Evolutionary conservation across 495 filamentous ascomycete genomes (phyloP), one percentile per base, ranked within the genome.

Genomic region (Chaetomium fimeti): DNA sequence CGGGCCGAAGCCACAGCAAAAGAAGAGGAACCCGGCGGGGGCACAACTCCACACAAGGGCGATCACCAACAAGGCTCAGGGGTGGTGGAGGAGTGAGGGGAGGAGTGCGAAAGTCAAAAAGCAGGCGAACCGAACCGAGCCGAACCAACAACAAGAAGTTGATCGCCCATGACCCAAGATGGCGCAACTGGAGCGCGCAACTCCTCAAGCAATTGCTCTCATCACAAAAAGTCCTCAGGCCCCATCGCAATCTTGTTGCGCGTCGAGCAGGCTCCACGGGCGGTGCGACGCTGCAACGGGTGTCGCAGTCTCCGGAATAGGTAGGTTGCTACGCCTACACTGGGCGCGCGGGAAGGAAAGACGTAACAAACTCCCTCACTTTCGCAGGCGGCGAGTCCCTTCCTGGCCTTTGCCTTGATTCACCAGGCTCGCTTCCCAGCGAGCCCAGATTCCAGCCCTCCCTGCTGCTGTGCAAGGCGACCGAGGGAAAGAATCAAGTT

Each of bases 171-270:
- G 13, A 43, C 18, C 40, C 40, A 43, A 43, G 40, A 49, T 49
- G 47, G 47, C 47, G 47, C 47, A 20, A 43, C 32, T 36, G 6
- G 12, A 36, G 32, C 32, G 12, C 29, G 29, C 29, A 32, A 32
- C 29, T 3, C 29, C 1, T 5, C 32, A 36, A 47, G 43, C 20
- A 22, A 47, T 47, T 18, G 43, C 32, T 36, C n/a, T n/a, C n/a
- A n/a, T 32, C 29, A 32, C 3, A 32, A 2, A 16, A 6, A 16
- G 24, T 15, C 13, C 49, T 2, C 7, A 25, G 49, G 25, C 49
- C 27, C 49, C 49, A 53, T 53, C 22, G 49, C 49, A 53, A 53
- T 53, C 22, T 53, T 24, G 49, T 29, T 53, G 22, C 11, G 8
- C 6, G 45, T 49, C n/a, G 45, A 7, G 45, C 45, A 36, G 45